Evolutionary conservation across 257 asterid genomes (phyloP), one percentile per base, ranked within the genome.

Genomic region (Anisodus tanguticus): DNA sequence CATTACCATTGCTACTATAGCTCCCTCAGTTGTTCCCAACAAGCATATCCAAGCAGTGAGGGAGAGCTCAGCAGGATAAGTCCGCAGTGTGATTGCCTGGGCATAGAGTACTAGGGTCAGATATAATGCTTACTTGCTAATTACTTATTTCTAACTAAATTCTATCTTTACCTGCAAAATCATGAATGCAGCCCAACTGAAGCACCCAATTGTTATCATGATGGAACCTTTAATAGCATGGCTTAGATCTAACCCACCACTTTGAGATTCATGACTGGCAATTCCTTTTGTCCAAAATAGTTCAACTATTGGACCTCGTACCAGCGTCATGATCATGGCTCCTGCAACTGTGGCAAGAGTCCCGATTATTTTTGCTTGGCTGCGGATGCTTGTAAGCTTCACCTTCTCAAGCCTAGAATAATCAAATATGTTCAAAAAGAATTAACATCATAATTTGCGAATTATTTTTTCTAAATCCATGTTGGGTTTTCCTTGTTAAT

Each of bases 321-420:
- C 86, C 10, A 97, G 71, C 1, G 98, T 97, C 99, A 97, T 97
- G 86, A 97, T 79, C 99, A 97, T 97, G 82, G 99, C 99, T 70
- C 99, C 99, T 13, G 90, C 99, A 0, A 97, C 93, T 0, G 99
- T 95, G 4, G 95, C 93, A 2, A 95, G 4, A 0, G 98, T 97
- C 17, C 99, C 99, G 3, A 93, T 82, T 74, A 97, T 86, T 88
- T 97, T 97, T 2, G 99, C 99, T 87, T 95, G 98, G 92, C 99
- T 92, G 3, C 93, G 91, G 9, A 92, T 91, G 88, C 97, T 93
- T 90, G 79, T 93, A n/a, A 93, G 2, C 60, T 87, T 91, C 39
- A 97, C 93, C 87, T 88, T 93, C 89, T 97, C 99, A 6, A 95
- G 90, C 93, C 99, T 97, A 60, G 39, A 41, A 78, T 51, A 64